Evolutionary conservation across 1,284 basidiomycete species (phyloP).

Genomic region (Apiotrichum porosum): DNA sequence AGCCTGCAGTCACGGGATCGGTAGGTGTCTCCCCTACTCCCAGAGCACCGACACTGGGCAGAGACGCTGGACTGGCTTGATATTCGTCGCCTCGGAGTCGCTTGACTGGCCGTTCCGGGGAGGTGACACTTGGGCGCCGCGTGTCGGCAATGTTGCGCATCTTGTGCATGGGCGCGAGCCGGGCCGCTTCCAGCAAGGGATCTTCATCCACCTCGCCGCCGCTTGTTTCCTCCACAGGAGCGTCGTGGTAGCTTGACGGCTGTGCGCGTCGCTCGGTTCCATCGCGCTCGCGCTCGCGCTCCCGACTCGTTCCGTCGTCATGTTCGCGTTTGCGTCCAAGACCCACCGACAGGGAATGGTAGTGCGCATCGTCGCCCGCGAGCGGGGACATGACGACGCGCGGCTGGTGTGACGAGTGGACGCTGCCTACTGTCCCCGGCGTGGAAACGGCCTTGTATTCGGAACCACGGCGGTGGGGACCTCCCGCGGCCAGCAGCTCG

Average conservation of each 20-base stretch:
- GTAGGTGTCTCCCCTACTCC: not conserved
- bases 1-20: slow-evolving; percentile 49
- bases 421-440: too few relatives aligned
- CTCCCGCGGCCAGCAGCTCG: not conserved
- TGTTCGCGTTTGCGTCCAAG: not conserved
- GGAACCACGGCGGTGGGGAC: too few relatives aligned
- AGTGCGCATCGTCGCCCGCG: not conserved
- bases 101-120: not conserved
- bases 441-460: too few relatives aligned
- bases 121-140: not conserved
- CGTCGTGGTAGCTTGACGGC: too few relatives aligned
- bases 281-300: too few relatives aligned
- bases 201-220: slow-evolving; percentile 3
- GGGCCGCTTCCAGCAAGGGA: not conserved
- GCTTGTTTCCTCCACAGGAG: not conserved
- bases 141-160: not conserved
- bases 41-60: too few relatives aligned
- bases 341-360: not conserved
- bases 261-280: too few relatives aligned
- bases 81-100: not conserved
- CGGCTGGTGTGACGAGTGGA: too few relatives aligned
- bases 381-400: too few relatives aligned
- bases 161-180: not conserved
- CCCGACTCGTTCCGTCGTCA: not conserved
- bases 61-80: too few relatives aligned